Conservation (phyloP, 2,329 filamentous ascomycete genomes). For the Alternaria sp. region DNA sequence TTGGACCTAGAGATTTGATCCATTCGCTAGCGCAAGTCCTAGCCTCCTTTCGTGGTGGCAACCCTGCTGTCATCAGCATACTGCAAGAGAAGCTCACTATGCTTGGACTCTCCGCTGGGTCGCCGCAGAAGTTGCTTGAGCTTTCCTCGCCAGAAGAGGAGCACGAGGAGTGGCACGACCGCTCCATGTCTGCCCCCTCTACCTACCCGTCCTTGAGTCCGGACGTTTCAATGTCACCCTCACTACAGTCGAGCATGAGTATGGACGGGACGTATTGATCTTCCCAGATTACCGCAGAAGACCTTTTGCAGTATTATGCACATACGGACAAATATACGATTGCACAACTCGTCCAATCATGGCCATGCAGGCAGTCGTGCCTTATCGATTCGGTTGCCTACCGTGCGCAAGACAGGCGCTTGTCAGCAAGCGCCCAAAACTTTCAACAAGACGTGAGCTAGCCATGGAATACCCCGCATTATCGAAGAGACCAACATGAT, state of each 20-base stretch:
- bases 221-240: constrained; percentile 14
- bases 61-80: constrained; percentile 43
- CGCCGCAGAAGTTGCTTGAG: constrained; percentile 40
- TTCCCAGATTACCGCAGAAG: neutral
- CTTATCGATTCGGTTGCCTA: neutral
- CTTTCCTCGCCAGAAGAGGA: constrained; percentile 43
- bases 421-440: neutral
- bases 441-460: neutral
- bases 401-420: neutral
- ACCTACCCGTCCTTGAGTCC: constrained; percentile 14
- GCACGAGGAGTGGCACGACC: constrained; percentile 31
- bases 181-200: constrained; percentile 26
- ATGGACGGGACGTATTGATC: constrained; percentile 15
- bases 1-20: constrained; percentile 44
- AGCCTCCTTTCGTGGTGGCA: constrained; percentile 40
- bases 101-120: constrained; percentile 34
- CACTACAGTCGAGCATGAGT: constrained; percentile 22
- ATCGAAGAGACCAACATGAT: neutral
- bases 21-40: constrained; percentile 41
- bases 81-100: constrained; percentile 40
- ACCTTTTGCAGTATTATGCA: neutral
- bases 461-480: neutral
- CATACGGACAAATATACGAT: neutral
- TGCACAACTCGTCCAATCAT: neutral
- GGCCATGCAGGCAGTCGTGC: neutral